phyloP scores from a whole-genome alignment of 2,329 filamentous ascomycete genomes.

The Ceratocystis colombiana region DNA sequence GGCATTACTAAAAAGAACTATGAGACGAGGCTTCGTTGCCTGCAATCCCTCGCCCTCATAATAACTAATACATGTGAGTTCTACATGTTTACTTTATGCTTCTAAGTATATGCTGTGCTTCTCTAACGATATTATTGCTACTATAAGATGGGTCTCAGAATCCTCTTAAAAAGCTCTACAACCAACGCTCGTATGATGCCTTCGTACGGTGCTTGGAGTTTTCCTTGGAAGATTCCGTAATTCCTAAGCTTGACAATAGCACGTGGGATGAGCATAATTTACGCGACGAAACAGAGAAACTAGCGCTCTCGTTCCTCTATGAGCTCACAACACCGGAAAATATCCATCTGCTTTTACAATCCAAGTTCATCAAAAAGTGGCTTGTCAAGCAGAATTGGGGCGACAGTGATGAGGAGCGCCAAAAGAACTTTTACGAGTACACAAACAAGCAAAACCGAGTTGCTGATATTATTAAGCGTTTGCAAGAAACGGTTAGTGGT shows the following conservation, averaged over 20 bases:
- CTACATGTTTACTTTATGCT: constrained; percentile 6
- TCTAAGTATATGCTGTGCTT: neutral
- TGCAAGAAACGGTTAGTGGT: constrained; percentile 43
- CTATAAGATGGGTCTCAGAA: constrained; percentile 35
- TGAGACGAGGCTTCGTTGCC: constrained; percentile 46
- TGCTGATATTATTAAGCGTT: constrained; percentile 42
- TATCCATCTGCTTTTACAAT: constrained; percentile 47
- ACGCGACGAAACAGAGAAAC: constrained; percentile 51
- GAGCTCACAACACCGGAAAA: constrained; percentile 45
- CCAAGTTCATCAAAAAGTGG: constrained; percentile 62
- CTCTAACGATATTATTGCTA: neutral
- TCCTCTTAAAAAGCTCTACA: constrained; percentile 36
- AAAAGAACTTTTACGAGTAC: constrained; percentile 46
- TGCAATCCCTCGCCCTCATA: constrained; percentile 48
- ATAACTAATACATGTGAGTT: constrained; percentile 35
- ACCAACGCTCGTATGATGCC: constrained; percentile 43
- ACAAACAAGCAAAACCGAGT: constrained; percentile 36
- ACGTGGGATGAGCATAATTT: constrained; percentile 54
- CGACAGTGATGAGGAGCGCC: constrained; percentile 41
- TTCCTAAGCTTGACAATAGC: constrained; percentile 44
- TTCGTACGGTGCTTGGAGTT: constrained; percentile 52
- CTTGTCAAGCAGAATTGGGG: constrained; percentile 65
- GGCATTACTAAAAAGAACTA: constrained; percentile 51
- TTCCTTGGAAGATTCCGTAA: constrained; percentile 41
- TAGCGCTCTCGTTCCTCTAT: constrained; percentile 48